Percentiles rank a stretch among this genome's conserved stretches.
Evolutionary conservation across 73 alveolate genomes (phyloP).

Genomic region (Paramecium sexaurelia): DNA sequence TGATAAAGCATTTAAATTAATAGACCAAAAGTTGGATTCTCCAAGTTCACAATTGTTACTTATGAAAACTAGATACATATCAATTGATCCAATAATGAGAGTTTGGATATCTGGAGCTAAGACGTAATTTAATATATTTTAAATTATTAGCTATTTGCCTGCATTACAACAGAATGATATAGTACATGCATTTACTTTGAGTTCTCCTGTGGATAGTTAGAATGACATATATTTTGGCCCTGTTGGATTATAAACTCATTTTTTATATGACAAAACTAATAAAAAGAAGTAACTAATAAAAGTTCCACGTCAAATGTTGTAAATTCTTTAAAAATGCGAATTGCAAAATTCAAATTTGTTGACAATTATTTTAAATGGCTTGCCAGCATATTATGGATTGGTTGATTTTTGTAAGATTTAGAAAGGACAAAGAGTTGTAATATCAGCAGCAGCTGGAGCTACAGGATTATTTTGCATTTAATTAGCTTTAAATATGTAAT

Average conservation of each 20-base stretch:
- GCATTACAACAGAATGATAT: conserved; percentile 41
- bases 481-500: conserved; percentile 33
- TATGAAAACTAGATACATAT: background rate
- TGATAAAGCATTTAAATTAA: background rate
- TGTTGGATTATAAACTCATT: conserved; percentile 25
- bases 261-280: background rate
- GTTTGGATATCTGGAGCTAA: conserved; percentile 57
- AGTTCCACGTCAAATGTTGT: background rate
- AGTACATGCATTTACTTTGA: conserved; percentile 56
- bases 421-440: conserved; percentile 24
- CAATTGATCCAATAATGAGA: conserved; percentile 65
- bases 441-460: conserved; percentile 71
- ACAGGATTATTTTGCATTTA: conserved; percentile 58
- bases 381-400: conserved; percentile 65
- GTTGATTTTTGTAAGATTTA: conserved; percentile 55
- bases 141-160: conserved; percentile 20
- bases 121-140: background rate
- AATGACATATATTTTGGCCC: conserved; percentile 43
- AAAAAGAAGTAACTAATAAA: background rate
- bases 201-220: background rate
- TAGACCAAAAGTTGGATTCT: background rate
- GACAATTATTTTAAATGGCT: conserved; percentile 30
- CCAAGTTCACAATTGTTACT: background rate
- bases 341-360: background rate
- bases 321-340: background rate